Evolutionary conservation across 208 protist species (phyloP).

Genomic region (Leishmania mexicana): DNA sequence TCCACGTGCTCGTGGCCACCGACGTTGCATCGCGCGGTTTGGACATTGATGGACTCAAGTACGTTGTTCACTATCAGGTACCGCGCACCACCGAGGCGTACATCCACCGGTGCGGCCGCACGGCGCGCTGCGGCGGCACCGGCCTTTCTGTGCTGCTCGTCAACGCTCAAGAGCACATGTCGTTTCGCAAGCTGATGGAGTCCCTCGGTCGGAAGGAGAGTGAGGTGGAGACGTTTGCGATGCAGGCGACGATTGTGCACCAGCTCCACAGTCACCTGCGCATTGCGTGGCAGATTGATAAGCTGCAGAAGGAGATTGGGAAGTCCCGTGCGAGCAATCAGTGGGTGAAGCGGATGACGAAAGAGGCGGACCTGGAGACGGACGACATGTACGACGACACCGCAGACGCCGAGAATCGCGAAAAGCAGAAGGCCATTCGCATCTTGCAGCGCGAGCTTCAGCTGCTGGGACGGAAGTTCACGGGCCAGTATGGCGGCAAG

Average conservation of each 20-base stretch:
- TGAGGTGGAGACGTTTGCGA: conserved; percentile 78
- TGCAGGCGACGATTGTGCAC: conserved; percentile 83
- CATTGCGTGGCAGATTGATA: conserved; percentile 87
- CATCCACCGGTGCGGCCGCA: conserved; percentile 97
- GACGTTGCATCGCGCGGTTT: conserved; percentile 94
- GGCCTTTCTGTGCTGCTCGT: conserved; percentile 85
- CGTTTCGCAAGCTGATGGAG: conserved; percentile 83
- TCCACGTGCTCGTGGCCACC: conserved; percentile 90
- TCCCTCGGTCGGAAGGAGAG: conserved; percentile 63
- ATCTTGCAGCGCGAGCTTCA: conserved; percentile 65
- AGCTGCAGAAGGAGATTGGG: conserved; percentile 84
- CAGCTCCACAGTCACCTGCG: conserved; percentile 78
- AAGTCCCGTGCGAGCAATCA: conserved; percentile 70
- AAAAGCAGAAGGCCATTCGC: conserved; percentile 82
- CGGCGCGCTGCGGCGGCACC: conserved; percentile 90
- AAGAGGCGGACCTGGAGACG: conserved; percentile 76
- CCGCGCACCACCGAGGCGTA: conserved; percentile 95
- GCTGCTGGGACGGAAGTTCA: conserved; percentile 69
- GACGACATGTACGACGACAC: conserved; percentile 86
- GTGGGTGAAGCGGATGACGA: conserved; percentile 80
- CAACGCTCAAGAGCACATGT: conserved; percentile 89
- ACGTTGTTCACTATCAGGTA: conserved; percentile 98
- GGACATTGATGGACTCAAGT: conserved; percentile 95
- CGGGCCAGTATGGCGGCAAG: conserved; percentile 72
- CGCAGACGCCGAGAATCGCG: conserved; percentile 64